A percentile compares a stretch with the other conserved stretches of the same genome.
phyloP scores from a whole-genome alignment of 257 asterid genomes.

The Scutellaria barbata region DNA sequence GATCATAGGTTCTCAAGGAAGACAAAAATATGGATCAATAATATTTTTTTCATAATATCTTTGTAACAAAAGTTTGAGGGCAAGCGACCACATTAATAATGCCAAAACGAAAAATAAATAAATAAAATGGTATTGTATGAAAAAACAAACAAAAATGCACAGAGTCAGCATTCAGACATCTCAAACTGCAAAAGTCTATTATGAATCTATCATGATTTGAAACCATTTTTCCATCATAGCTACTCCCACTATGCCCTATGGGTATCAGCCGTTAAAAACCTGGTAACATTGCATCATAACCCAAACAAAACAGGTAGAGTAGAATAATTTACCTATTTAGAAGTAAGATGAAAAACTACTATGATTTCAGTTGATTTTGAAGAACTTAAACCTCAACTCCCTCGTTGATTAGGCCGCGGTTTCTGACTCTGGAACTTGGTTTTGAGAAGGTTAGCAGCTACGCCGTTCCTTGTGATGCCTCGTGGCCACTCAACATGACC shows the following conservation, averaged over 20 bases:
- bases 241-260: no score
- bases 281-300: neutral
- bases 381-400: slow-evolving; percentile 25
- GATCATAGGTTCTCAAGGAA: slow-evolving; percentile 31
- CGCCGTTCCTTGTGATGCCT: slow-evolving; percentile 37
- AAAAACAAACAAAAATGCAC: slow-evolving; percentile 4
- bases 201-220: slow-evolving; percentile 16
- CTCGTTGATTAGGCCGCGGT: slow-evolving; percentile 43
- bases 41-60: neutral
- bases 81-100: slow-evolving; percentile 20
- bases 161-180: slow-evolving; percentile 26
- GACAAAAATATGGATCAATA: slow-evolving; percentile 27
- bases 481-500: slow-evolving; percentile 67
- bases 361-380: slow-evolving; percentile 15
- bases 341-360: neutral
- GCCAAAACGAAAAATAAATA: neutral
- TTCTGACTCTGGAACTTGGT: slow-evolving; percentile 48
- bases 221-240: slow-evolving; percentile 7
- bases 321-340: neutral
- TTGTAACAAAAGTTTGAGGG: neutral
- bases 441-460: slow-evolving; percentile 43
- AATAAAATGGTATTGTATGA: neutral
- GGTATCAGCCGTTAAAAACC: no score
- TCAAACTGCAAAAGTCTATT: neutral
- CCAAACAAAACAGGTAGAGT: neutral